A percentile compares a stretch with the other conserved stretches of the same genome.
Conservation (phyloP, 2,329 filamentous ascomycete genomes). For the Juglanconis sp. region DNA sequence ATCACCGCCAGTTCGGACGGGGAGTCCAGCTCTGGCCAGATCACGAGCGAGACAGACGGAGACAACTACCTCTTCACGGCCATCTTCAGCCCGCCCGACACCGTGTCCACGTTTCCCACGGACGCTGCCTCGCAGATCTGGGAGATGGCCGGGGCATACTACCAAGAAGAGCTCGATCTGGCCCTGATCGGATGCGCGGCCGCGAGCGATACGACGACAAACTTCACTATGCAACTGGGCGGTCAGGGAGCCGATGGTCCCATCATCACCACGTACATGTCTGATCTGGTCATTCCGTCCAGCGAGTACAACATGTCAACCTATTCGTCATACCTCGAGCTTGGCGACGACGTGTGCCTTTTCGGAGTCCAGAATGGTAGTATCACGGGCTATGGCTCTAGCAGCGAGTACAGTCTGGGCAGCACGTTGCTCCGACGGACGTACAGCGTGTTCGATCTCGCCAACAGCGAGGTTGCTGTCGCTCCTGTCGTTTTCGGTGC, state of each 20-base stretch:
- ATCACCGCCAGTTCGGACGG: neutral
- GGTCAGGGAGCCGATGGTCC: slow-evolving; percentile 24
- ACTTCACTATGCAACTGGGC: slow-evolving; percentile 26
- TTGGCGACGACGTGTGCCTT: slow-evolving; percentile 20
- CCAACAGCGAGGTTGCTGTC: slow-evolving; percentile 30
- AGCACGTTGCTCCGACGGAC: slow-evolving; percentile 27
- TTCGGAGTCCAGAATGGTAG: slow-evolving; percentile 30
- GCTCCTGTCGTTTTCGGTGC: slow-evolving; percentile 27
- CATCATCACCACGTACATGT: slow-evolving; percentile 22
- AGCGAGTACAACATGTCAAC: neutral
- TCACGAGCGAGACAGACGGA: neutral
- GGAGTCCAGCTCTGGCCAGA: neutral
- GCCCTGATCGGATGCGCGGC: slow-evolving; percentile 27
- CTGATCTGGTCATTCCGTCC: slow-evolving; percentile 28
- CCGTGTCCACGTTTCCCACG: slow-evolving; percentile 25
- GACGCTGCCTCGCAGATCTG: slow-evolving; percentile 26
- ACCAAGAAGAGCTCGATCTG: slow-evolving; percentile 8
- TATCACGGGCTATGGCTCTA: neutral
- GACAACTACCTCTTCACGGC: slow-evolving; percentile 14
- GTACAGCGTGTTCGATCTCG: slow-evolving; percentile 32
- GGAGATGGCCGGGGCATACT: slow-evolving; percentile 25
- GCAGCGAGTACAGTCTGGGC: slow-evolving; percentile 22
- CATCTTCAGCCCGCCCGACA: slow-evolving; percentile 21
- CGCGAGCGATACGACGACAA: slow-evolving; percentile 19
- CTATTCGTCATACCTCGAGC: neutral